Base-by-base conservation (phyloP, 305 asterid species). In the Fraxinus platypoda region DNA sequence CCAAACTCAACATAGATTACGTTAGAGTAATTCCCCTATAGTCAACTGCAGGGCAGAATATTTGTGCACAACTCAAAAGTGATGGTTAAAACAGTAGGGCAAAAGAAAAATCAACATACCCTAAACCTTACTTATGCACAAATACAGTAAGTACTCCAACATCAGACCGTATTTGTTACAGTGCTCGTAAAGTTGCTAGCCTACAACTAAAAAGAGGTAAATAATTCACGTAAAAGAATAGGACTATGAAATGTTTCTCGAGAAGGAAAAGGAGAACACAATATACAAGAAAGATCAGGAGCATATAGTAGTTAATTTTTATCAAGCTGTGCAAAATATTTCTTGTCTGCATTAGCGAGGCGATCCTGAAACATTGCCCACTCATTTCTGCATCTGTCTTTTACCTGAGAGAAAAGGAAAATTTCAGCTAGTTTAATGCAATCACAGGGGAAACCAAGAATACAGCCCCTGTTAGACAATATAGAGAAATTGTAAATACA, bases 321-420 rank as follows among this genome's bases (percentile, higher is more conserved):
- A 80, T 80, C 83, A 41, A 83, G 79, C 87, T 90, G 91, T 72
- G 91, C 83, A 86, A 91, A 87, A 79, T 92, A 92, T 3, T 83
- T 79, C 87, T 93, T 90, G 90, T 93, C 97, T 3, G 97, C 97
- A 54, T 86, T 88, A 17, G 94, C 84, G 25, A 93, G 91, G 62
- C 97, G 96, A 78, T 91, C 97, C 82, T 93, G 97, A 77, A 93
- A 93, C 79, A 91, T 91, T 7, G 89, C 95, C 97, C 97, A 93
- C 84, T 93, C 97, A 0, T 72, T 80, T 84, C 86, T 92, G 91
- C 97, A 93, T 85, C 97, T 87, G 80, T 89, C 95, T 34, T 94
- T 85, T 54, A 93, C 97, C 97, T 92, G 74, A 57, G 26, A 75
- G 75, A 30, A 31, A 26, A 33, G 33, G 25, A 35, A 74, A 52